Evolutionary conservation across 805 yeast species (phyloP), one percentile per base, ranked within the genome.

Genomic region (Hanseniaspora clermontiae): DNA sequence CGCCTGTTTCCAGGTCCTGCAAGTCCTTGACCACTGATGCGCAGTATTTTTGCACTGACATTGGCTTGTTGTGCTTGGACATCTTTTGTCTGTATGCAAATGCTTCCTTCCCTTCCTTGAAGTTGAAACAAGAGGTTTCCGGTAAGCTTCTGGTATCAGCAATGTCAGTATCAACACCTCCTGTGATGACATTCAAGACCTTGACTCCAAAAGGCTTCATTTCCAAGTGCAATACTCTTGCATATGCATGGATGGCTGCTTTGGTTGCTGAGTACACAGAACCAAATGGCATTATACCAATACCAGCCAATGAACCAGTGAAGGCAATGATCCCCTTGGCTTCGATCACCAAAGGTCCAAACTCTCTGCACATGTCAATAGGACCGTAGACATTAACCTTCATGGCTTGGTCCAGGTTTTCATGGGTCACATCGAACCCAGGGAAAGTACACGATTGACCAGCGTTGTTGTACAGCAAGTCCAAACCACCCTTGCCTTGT

Each of bases 231-330:
- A 86, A 69, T 1, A 75, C 76, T 43, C 78, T 76, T 0, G 87
- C 84, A 63, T 81, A 86, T 61, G 78, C 82, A 61, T 84, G 87
- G 57, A 86, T 79, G 0, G 91, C 90, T 6, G 90, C 87, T 63
- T 86, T 86, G 1, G 84, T 66, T 1, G 90, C 75, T 36, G 82
- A 76, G 64, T 86, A 86, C 34, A 81, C 71, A 14, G 83, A 73
- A 0, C 83, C 79, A 66, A 81, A 84, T 29, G 95, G 95, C 70
- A 85, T 80, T 2, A 87, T 81, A 12, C 76, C 68, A 15, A 79
- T 55, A 0, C 87, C 93, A 15, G 84, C 77, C 2, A 82, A 66
- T 3, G 90, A 83, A 1, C 93, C 93, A 0, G 93, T 84, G 67
- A 83, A 84, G 0, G 82, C 80, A 58, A 86, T 77, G 29, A 50